Evolutionary conservation across 352 stramenopile genomes (phyloP).

Genomic region (Aphanomyces euteiches): DNA sequence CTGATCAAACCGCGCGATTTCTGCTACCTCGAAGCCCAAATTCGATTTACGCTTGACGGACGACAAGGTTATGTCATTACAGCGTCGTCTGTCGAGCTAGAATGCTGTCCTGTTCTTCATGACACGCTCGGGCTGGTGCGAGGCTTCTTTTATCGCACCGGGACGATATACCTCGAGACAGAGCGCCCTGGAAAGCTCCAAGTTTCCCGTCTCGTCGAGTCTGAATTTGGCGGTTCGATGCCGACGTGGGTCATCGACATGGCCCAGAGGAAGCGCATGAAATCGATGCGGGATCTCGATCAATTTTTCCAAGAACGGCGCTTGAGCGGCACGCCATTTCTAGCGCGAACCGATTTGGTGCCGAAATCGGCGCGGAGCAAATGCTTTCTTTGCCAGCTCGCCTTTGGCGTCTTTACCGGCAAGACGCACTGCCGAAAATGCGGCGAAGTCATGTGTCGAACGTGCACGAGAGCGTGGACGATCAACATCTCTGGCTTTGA

Average conservation of each 20-base stretch:
- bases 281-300: slow-evolving; percentile 46
- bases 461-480: neutral
- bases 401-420: slow-evolving; percentile 55
- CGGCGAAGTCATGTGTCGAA: slow-evolving; percentile 47
- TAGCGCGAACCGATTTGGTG: slow-evolving; percentile 62
- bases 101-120: slow-evolving; percentile 55
- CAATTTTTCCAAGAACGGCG: slow-evolving; percentile 51
- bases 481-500: neutral
- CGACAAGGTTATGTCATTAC: slow-evolving; percentile 5
- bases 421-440: slow-evolving; percentile 68
- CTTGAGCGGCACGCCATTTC: slow-evolving; percentile 50
- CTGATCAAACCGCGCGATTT: slow-evolving; percentile 65
- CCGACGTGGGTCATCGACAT: slow-evolving; percentile 47
- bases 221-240: slow-evolving; percentile 64
- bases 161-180: slow-evolving; percentile 68
- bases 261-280: slow-evolving; percentile 53
- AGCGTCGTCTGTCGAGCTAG: slow-evolving; percentile 48
- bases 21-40: slow-evolving; percentile 40
- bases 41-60: slow-evolving; percentile 51
- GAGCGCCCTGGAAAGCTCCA: slow-evolving; percentile 57
- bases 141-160: slow-evolving; percentile 65
- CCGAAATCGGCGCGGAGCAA: slow-evolving; percentile 48
- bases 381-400: slow-evolving; percentile 52
- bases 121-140: slow-evolving; percentile 51
- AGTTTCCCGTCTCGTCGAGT: slow-evolving; percentile 53